A percentile compares a stretch with the other conserved stretches of the same genome.
These are phyloP conservation scores for Chondrostereum purpureum DNA, from an alignment of 1,284 basidiomycete species.

Conservation along the genomic window DNA sequence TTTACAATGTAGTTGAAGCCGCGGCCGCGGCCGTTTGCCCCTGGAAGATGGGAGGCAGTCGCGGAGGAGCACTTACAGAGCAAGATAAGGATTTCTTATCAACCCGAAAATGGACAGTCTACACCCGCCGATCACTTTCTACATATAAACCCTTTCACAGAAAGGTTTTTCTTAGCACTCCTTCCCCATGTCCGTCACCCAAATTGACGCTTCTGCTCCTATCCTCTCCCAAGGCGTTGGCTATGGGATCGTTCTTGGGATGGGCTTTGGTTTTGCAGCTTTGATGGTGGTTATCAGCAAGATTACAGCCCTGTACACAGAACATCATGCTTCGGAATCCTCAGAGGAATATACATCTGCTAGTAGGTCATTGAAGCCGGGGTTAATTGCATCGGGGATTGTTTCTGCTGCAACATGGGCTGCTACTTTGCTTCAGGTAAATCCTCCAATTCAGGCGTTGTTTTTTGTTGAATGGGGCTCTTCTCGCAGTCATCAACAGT, in stretches of 20 bases:
- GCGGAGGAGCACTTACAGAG: too few relatives aligned
- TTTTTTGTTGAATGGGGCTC: too few relatives aligned
- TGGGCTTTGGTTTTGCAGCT: slow-evolving; percentile 21
- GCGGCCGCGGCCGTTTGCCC: too few relatives aligned
- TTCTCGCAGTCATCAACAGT: slow-evolving; percentile 24
- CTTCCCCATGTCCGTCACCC: slow-evolving; percentile 4
- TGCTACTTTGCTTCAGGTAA: slow-evolving; percentile 24
- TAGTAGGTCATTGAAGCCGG: slow-evolving; percentile 37
- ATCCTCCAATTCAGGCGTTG: too few relatives aligned
- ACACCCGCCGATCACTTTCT: not conserved
- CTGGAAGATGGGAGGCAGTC: too few relatives aligned
- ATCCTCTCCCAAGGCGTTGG: slow-evolving; percentile 18
- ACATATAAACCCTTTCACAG: not conserved
- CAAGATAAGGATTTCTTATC: too few relatives aligned
- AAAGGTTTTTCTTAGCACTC: not conserved
- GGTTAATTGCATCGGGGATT: slow-evolving; percentile 49
- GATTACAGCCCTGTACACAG: slow-evolving; percentile 19
- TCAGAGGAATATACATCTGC: slow-evolving; percentile 44
- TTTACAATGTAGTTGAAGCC: too few relatives aligned
- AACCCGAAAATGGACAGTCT: too few relatives aligned
- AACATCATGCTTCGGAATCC: slow-evolving; percentile 10
- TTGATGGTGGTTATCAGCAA: slow-evolving; percentile 20
- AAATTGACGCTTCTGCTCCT: slow-evolving; percentile 13
- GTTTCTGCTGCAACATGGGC: slow-evolving; percentile 34
- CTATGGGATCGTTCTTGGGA: slow-evolving; percentile 21